A percentile compares a stretch with the other conserved stretches of the same genome.
Evolutionary conservation across 2,329 filamentous ascomycete genomes (phyloP).

Genomic region (Sporothrix protearum): DNA sequence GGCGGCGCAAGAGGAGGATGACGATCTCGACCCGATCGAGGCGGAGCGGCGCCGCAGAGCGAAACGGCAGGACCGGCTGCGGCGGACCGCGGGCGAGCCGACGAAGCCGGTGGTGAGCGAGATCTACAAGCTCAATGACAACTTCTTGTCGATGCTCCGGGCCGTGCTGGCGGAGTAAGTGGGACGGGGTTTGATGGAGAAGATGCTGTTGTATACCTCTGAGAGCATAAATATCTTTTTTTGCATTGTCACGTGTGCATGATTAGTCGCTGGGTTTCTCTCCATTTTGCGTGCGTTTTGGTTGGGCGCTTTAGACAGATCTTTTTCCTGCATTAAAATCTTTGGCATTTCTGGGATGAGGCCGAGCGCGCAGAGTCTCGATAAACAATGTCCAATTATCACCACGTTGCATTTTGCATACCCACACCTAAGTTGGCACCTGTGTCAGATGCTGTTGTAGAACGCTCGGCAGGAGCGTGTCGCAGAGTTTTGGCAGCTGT

Average conservation of each 20-base stretch:
- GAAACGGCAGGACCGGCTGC: slow-evolving; percentile 74
- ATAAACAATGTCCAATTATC: not conserved
- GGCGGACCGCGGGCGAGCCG: slow-evolving; percentile 78
- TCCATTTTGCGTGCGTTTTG: not conserved
- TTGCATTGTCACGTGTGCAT: not conserved
- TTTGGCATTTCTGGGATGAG: not conserved
- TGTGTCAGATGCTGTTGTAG: not conserved
- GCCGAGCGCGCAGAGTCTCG: not conserved
- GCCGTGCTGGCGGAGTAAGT: slow-evolving; percentile 70
- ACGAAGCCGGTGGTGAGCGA: slow-evolving; percentile 75
- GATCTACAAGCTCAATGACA: slow-evolving; percentile 73
- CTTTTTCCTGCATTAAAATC: not conserved
- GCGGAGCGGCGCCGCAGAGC: slow-evolving; percentile 76
- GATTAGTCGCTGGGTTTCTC: not conserved
- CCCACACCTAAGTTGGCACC: not conserved
- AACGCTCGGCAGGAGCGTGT: not conserved
- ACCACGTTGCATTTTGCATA: not conserved
- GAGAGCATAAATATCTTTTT: not conserved
- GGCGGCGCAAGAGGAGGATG: slow-evolving; percentile 66
- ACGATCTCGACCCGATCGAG: slow-evolving; percentile 81
- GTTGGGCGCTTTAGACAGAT: slow-evolving; percentile 6
- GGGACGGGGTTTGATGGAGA: not conserved
- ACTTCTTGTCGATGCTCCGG: slow-evolving; percentile 78
- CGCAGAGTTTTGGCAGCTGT: not conserved
- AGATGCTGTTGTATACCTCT: not conserved